Evolutionary conservation across 169 alveolate species (phyloP).

Genomic region (Eimeria praecox): DNA sequence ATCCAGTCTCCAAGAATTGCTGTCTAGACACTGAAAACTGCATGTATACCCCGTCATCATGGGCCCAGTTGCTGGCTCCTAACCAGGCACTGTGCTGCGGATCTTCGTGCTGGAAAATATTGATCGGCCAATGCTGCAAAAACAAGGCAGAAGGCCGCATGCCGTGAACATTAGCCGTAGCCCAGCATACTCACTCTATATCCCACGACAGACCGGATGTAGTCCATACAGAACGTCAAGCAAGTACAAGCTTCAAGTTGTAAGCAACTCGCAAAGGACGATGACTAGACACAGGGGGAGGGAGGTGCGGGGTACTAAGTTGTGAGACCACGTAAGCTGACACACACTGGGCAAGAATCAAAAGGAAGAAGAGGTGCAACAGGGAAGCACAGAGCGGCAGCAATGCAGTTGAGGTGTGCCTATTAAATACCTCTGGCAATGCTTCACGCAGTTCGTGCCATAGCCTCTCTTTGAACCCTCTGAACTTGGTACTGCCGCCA

Average conservation of each 20-base stretch:
- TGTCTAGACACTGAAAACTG: constrained; percentile 66
- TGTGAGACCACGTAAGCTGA: background rate
- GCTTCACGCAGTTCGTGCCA: constrained; percentile 84
- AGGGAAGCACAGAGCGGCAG: background rate
- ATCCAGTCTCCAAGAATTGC: constrained; percentile 73
- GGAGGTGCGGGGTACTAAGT: background rate
- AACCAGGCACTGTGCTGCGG: constrained; percentile 76
- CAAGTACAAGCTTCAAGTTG: background rate
- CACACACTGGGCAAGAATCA: background rate
- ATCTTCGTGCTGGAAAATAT: constrained; percentile 76
- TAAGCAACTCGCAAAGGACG: background rate
- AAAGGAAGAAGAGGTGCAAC: background rate
- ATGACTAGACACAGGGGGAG: background rate
- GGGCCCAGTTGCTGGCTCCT: constrained; percentile 78
- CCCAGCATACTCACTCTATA: background rate
- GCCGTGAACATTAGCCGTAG: background rate
- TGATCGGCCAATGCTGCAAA: constrained; percentile 77
- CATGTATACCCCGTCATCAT: constrained; percentile 70
- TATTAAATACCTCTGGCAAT: constrained; percentile 82
- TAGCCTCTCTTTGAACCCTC: constrained; percentile 86
- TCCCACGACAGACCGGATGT: background rate
- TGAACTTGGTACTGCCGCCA: constrained; percentile 87
- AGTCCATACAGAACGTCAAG: background rate
- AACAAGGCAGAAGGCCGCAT: background rate
- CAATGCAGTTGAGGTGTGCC: background rate